phyloP scores from a whole-genome alignment of 2,329 filamentous ascomycete species.

The Microcera coccophila region DNA sequence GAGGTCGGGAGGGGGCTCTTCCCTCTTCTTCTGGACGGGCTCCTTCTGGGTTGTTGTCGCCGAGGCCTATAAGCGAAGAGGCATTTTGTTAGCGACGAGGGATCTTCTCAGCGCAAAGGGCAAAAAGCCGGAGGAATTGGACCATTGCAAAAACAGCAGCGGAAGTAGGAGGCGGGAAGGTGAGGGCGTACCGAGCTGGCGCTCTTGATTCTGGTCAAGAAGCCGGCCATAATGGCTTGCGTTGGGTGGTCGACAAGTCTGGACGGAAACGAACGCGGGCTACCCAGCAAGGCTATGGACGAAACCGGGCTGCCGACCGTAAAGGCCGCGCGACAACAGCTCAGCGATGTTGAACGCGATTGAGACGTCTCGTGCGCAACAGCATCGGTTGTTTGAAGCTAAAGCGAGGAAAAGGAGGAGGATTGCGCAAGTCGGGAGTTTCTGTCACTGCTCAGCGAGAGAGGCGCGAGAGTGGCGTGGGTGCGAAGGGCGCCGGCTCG shows the following conservation, averaged over 20 bases:
- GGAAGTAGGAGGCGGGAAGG: slow-evolving; percentile 1
- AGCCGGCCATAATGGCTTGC: slow-evolving; percentile 47
- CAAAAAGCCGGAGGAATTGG: slow-evolving; percentile 22
- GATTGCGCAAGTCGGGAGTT: slow-evolving; percentile 9
- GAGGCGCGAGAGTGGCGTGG: slow-evolving; percentile 25
- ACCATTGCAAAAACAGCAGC: slow-evolving; percentile 4
- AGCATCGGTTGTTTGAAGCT: slow-evolving; percentile 7
- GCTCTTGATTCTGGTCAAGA: slow-evolving; percentile 58
- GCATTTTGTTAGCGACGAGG: slow-evolving; percentile 32
- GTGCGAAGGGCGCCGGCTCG: slow-evolving; percentile 20
- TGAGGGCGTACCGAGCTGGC: slow-evolving; percentile 49
- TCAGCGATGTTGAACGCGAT: slow-evolving; percentile 28
- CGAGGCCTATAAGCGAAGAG: slow-evolving; percentile 37
- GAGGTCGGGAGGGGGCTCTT: slow-evolving; percentile 54
- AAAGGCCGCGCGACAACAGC: slow-evolving; percentile 35
- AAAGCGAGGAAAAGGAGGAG: slow-evolving; percentile 5
- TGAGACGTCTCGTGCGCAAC: slow-evolving; percentile 24
- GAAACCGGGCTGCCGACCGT: slow-evolving; percentile 27
- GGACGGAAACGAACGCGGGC: slow-evolving; percentile 12
- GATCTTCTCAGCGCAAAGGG: slow-evolving; percentile 15
- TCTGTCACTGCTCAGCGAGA: slow-evolving; percentile 15
- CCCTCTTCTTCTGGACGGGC: slow-evolving; percentile 51
- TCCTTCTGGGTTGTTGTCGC: slow-evolving; percentile 44
- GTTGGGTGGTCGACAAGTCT: slow-evolving; percentile 19
- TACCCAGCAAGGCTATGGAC: slow-evolving; percentile 21